Percentiles rank a stretch among this genome's conserved stretches.
Conservation (phyloP, 768 basidiomycete genomes). For the Suillus spraguei region DNA sequence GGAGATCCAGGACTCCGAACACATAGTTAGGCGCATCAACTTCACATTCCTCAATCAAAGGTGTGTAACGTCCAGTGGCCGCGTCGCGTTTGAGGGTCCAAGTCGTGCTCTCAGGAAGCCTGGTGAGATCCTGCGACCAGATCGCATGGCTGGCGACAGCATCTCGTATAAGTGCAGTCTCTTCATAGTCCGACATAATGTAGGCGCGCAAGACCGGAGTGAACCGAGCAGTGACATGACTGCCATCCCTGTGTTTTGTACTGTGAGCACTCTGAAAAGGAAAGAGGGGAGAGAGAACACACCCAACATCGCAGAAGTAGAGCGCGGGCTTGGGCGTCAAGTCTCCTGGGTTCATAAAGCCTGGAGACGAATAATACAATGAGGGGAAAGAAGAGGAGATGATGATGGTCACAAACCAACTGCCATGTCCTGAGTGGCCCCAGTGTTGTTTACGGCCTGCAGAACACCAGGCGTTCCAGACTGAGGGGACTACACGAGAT, state of each 20-base stretch:
- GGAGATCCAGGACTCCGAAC: no score
- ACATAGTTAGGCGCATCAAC: not conserved
- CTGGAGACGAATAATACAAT: not conserved
- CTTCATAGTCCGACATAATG: conserved; percentile 10
- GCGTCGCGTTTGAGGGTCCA: not conserved
- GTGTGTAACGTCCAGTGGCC: not conserved
- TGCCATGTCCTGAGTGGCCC: not conserved
- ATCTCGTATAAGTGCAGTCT: not conserved
- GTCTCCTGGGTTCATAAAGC: not conserved
- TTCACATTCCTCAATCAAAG: not conserved
- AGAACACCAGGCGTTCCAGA: not conserved
- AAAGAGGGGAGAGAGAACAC: not conserved
- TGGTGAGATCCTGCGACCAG: not conserved
- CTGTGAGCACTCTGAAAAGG: not conserved
- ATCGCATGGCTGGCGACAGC: conserved; percentile 5
- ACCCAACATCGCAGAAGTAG: conserved; percentile 5
- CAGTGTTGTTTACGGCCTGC: not conserved
- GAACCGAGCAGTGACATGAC: not conserved
- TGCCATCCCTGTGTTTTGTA: not conserved
- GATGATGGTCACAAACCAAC: not conserved
- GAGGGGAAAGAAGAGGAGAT: no score
- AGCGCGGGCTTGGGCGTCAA: not conserved
- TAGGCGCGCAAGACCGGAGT: not conserved
- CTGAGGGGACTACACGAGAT: not conserved
- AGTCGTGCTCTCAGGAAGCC: not conserved